Evolutionary conservation across 169 alveolate species (phyloP), one percentile per base, ranked within the genome.

Genomic region (Perkinsus chesapeaki): DNA sequence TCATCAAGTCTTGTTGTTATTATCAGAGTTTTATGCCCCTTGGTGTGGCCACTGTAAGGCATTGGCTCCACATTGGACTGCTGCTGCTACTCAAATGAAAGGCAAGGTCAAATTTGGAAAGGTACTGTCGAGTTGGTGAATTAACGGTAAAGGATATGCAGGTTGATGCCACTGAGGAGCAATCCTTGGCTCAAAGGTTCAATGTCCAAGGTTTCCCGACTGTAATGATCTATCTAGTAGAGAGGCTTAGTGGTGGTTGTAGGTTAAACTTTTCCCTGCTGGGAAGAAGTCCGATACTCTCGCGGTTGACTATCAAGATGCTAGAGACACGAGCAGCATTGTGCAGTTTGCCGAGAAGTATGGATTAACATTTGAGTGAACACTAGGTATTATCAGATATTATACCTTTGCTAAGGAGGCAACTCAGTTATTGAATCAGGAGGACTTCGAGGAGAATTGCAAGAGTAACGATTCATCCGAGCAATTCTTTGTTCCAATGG

Each of bases 31-130:
- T 95, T 98, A 96, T 91, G 98, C 99, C 39, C 98, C 99, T 73
- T 97, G 98, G 99, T 98, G 99, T 94, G 99, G 98, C 3, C 99
- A 98, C 94, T 98, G 99, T 95, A 98, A 98, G 94, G 96, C 97
- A 31, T 96, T 98, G 39, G 98, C 98, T 39, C 99, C 99, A 39
- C 98, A 97, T 93, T 98, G 98, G 98, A 98, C 97, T 93, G 96
- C 96, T 93, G 98, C 98, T 39, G 98, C 98, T 12, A 95, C 95
- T 92, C 96, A 97, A 39, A 94, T 97, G 39, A 94, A 96, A 95
- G 98, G 98, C 0, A 95, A 96, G 73, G 97, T 97, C 39, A 97
- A 97, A 92, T 93, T 98, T 16, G 99, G 98, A 37, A 98, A 98
- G 73, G 97, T 97, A 9, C 31, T 5, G 60, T 1, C 82, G 37